A percentile compares a stretch with the other conserved stretches of the same genome.
phyloP scores from a whole-genome alignment of 140 eudicot genomes.

The Senecio squalidus region DNA sequence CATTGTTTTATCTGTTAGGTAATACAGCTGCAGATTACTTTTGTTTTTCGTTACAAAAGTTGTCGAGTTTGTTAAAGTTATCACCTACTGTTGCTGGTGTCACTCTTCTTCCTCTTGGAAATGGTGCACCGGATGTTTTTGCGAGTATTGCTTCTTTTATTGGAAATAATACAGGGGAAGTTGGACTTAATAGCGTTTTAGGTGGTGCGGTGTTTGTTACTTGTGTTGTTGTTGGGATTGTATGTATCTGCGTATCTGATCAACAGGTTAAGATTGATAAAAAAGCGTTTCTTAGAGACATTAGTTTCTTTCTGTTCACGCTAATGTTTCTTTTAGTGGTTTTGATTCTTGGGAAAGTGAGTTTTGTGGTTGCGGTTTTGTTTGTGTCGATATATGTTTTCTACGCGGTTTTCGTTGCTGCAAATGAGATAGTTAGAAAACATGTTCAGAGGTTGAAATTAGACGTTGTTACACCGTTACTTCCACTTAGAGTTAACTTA shows the following conservation, averaged over 20 bases:
- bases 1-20: slow-evolving; percentile 85
- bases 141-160: slow-evolving; percentile 87
- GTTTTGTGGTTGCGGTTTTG: slow-evolving; percentile 55
- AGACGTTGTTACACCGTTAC: slow-evolving; percentile 68
- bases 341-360: slow-evolving; percentile 63
- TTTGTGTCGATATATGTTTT: slow-evolving; percentile 62
- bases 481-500: slow-evolving; percentile 67
- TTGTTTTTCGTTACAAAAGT: slow-evolving; percentile 84
- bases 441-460: slow-evolving; percentile 66
- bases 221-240: slow-evolving; percentile 79
- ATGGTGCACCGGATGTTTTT: slow-evolving; percentile 92
- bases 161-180: slow-evolving; percentile 75
- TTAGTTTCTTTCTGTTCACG: slow-evolving; percentile 58
- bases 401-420: slow-evolving; percentile 76
- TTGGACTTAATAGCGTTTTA: slow-evolving; percentile 80
- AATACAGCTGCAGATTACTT: slow-evolving; percentile 98
- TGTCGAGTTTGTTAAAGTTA: slow-evolving; percentile 57
- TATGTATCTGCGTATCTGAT: slow-evolving; percentile 65
- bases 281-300: slow-evolving; percentile 76
- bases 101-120: slow-evolving; percentile 81
- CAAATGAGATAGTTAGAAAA: slow-evolving; percentile 71
- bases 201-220: slow-evolving; percentile 90
- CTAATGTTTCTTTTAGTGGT: slow-evolving; percentile 52
- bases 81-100: slow-evolving; percentile 92
- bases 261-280: slow-evolving; percentile 58